Evolutionary conservation across 345 rosid species (phyloP).

Genomic region (Citrus sp.): DNA sequence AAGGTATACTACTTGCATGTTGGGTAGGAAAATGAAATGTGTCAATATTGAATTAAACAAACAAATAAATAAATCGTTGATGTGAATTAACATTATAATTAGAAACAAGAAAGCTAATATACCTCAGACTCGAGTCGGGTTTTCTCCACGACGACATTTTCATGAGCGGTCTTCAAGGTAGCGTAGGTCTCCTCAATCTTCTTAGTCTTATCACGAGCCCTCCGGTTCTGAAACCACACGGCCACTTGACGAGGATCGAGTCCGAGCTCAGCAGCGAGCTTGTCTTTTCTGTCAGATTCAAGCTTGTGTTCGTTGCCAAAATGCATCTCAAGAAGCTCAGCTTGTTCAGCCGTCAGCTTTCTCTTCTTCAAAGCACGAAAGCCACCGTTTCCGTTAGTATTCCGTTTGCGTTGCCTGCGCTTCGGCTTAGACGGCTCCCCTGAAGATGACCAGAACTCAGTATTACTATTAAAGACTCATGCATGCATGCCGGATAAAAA

Average conservation of each 20-base stretch:
- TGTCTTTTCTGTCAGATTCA: constrained; percentile 79
- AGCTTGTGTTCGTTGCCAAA: constrained; percentile 77
- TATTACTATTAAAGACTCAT: background rate
- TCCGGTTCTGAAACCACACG: constrained; percentile 95
- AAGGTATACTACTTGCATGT: background rate
- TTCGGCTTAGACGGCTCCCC: constrained; percentile 48
- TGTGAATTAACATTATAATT: background rate
- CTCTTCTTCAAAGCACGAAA: constrained; percentile 51
- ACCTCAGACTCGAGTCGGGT: constrained; percentile 83
- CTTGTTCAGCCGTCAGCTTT: constrained; percentile 68
- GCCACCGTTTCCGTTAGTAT: constrained; percentile 36
- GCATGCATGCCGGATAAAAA: too few species aligned
- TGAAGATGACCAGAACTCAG: constrained; percentile 14
- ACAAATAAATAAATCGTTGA: too few species aligned
- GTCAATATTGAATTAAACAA: background rate
- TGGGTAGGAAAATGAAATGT: constrained; percentile 1
- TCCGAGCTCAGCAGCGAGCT: constrained; percentile 73
- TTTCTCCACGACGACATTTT: constrained; percentile 45
- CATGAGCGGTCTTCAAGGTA: constrained; percentile 48
- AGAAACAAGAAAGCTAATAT: background rate
- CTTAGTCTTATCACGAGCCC: constrained; percentile 92
- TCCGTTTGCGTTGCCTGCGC: constrained; percentile 59
- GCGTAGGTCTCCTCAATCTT: constrained; percentile 79
- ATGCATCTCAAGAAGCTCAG: constrained; percentile 53
- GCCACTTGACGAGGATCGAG: constrained; percentile 95